Conservation (phyloP, 2,329 filamentous ascomycete species). For the Trichoderma atroviride region DNA sequence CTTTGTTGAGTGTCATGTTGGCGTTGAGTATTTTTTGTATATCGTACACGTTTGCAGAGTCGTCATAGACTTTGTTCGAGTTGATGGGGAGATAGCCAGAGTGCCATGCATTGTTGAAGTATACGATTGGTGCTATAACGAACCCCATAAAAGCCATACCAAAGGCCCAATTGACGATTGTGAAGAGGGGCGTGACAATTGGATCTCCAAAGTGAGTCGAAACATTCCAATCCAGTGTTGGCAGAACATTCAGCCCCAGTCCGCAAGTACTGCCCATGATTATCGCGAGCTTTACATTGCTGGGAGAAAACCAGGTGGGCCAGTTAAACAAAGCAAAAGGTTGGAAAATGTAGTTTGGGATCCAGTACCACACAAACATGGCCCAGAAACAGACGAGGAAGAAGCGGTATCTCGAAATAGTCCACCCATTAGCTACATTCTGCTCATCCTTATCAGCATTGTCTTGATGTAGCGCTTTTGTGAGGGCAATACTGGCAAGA, state of each 20-base stretch:
- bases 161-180: constrained; percentile 35
- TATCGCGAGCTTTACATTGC: constrained; percentile 40
- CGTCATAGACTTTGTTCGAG: constrained; percentile 58
- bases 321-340: constrained; percentile 52
- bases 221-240: constrained; percentile 48
- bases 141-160: constrained; percentile 55
- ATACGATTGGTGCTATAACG: constrained; percentile 51
- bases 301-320: constrained; percentile 54
- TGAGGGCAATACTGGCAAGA: constrained; percentile 51
- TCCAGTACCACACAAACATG: constrained; percentile 57
- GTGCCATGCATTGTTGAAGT: constrained; percentile 51
- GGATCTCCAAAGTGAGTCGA: constrained; percentile 36
- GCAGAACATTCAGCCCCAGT: constrained; percentile 43
- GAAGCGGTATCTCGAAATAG: constrained; percentile 41
- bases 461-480: constrained; percentile 32
- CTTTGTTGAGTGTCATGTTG: constrained; percentile 52
- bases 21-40: constrained; percentile 54
- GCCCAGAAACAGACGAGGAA: constrained; percentile 46
- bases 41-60: constrained; percentile 55
- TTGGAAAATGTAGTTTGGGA: constrained; percentile 54
- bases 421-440: constrained; percentile 33
- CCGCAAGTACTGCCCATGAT: constrained; percentile 43
- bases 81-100: constrained; percentile 60
- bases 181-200: constrained; percentile 38
- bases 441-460: constrained; percentile 30